Evolutionary conservation across 495 filamentous ascomycete species (phyloP), one percentile per base, ranked within the genome.

Genomic region (Hypoxylon lenormandii): DNA sequence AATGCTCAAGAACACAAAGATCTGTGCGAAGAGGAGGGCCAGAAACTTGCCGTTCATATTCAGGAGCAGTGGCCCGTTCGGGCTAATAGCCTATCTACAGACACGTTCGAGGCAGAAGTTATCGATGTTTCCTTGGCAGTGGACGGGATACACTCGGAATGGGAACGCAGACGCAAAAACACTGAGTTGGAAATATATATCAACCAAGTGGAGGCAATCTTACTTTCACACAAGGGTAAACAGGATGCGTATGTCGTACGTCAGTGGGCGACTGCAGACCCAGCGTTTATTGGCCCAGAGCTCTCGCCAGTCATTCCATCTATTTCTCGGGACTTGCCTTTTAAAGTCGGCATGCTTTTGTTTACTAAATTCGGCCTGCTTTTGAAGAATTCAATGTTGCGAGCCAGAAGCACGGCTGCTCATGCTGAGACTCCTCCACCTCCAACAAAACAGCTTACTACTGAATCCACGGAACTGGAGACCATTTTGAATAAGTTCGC

Each of bases 131-230:
- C 51, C 2, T 16, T 60, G 3, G 81, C 83, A 0, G 18, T 85
- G n/a, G 66, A 81, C 3, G 64, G 56, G 1, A 68, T 87, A 16
- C 33, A 58, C 7, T 75, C 78, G 1, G 84, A 87, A 57, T 88
- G 86, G 86, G 37, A 66, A 28, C 79, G 83, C 0, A 61, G 82
- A 28, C 79, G 73, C 26, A 70, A 76, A 12, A 88, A 88, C 54
- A 46, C 75, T 8, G 75, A 82, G 48, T 66, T 88, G 1, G 77
- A 74, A 1, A 15, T 68, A 4, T 82, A 86, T 61, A 36, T 88
- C 15, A 19, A 70, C 8, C 16, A 68, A 45, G 80, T 82, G 0
- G 82, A 86, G 56, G 26, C 37, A 3, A 48, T 83, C 12, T 53
- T 86, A 12, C 56, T 78, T 15, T 47, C 54, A 4, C 69, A 58